Base-by-base conservation (phyloP, 768 basidiomycete genomes). In the Podaxis sp. region DNA sequence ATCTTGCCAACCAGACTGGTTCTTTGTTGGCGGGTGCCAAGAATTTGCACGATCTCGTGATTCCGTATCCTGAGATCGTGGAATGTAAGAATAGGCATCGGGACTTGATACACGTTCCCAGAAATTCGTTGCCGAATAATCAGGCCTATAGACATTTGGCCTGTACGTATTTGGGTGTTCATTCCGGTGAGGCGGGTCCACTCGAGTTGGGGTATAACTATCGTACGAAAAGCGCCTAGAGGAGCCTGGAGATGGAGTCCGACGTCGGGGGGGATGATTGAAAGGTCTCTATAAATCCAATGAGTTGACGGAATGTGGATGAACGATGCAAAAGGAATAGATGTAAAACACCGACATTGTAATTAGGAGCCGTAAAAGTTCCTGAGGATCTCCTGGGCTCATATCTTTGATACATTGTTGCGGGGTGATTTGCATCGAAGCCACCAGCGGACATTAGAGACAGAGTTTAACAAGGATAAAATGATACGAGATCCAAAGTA, bases 51-150 rank as follows among this genome's bases (percentile, higher is more conserved):
- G 77, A 65, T 80, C 81, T 82, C 84, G 84, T n/a, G 68, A 61
- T 53, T 83, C 79, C 59, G 70, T 41, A n/a, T 81, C 80, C 47
- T 72, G 66, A 55, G 71, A 66, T 63, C 79, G 79, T 55, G 76
- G 63, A 54, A 73, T 70, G 55, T 77, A 76, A 12, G 33, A 46
- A 67, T 83, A 80, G 41, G 79, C 76, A 64, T 85, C 81, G 55
- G 85, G 85, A 64, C 82, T 84, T 38, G 84, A 82, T 50, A 81
- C 79, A 67, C 80, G 79, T 62, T 74, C 77, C 67, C 79, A 77
- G 66, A 74, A 76, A 27, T 36, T 58, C 52, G 67, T 66, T 25
- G 72, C 60, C 46, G 68, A 67, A 61, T 72, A 74, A 41, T 65
- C 66, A 11, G 72, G 70, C 22, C 68, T 72, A 62, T 75, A 76